Evolutionary conservation across 441 rosid genomes (phyloP).

Genomic region (Bocquillonia castaneifolia): DNA sequence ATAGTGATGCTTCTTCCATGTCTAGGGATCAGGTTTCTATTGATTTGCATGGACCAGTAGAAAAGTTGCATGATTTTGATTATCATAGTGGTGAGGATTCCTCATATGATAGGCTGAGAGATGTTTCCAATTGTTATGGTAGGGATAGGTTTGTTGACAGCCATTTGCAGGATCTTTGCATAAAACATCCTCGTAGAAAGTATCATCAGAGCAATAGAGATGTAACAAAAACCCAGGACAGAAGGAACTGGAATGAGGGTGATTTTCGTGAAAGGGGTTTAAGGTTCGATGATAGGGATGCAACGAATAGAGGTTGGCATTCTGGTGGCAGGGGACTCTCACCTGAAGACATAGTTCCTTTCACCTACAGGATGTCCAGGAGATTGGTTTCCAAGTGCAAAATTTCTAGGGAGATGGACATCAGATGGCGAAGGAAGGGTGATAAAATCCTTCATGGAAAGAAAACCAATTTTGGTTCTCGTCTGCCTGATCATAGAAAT

Average conservation of each 20-base stretch:
- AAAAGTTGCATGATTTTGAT: slow-evolving; percentile 18
- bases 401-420: slow-evolving; percentile 21
- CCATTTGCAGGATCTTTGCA: not conserved
- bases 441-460: not conserved
- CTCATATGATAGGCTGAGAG: slow-evolving; percentile 23
- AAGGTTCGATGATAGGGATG: slow-evolving; percentile 25
- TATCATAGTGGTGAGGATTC: slow-evolving; percentile 26
- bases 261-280: slow-evolving; percentile 28
- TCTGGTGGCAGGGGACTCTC: slow-evolving; percentile 22
- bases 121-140: slow-evolving; percentile 23
- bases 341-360: slow-evolving; percentile 26
- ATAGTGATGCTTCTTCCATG: slow-evolving; percentile 25
- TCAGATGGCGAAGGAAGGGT: slow-evolving; percentile 26
- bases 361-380: slow-evolving; percentile 28
- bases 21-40: slow-evolving; percentile 28
- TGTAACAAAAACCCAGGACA: slow-evolving; percentile 24
- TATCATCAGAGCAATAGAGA: slow-evolving; percentile 28
- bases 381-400: slow-evolving; percentile 25
- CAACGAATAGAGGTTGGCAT: slow-evolving; percentile 24
- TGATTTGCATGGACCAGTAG: slow-evolving; percentile 28
- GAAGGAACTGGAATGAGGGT: slow-evolving; percentile 30
- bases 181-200: slow-evolving; percentile 22
- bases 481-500: slow-evolving; percentile 24
- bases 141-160: slow-evolving; percentile 11
- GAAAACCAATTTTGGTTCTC: slow-evolving; percentile 26